Base-by-base conservation (phyloP, 1,139 yeast species). In the Suzukiozyma palmioleophila region DNA sequence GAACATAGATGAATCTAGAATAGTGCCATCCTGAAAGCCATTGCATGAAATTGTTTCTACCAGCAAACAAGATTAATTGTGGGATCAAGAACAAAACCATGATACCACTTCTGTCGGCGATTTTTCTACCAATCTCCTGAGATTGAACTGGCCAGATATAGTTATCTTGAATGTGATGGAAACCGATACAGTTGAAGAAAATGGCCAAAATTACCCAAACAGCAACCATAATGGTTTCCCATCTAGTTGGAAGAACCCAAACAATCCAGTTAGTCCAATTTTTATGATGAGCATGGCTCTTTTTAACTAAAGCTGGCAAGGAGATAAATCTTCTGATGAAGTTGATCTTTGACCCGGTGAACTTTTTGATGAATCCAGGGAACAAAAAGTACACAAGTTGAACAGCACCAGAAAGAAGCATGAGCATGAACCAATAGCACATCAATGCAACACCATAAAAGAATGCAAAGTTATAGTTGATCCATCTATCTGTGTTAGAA, bases 21-120 rank as follows among this genome's bases (percentile, higher is more conserved):
- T 73, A 74, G 18, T 76, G 67, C 83, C 88, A 81, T 33, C 88
- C 85, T 3, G 88, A 79, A 32, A 79, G 37, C 68, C 75, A 71
- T 47, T 78, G 77, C 51, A 84, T 58, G 38, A 84, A 60, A 54
- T 84, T 84, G 56, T 84, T 84, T 62, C 87, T 67, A 13, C 85
- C 84, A 9, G 81, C 79, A 54, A 81, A 79, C 33, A 81, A 57
- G 15, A 79, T 62, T 33, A 77, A 52, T 7, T 74, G 42, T 5
- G 88, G 87, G 40, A 77, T 57, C 42, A 74, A 63, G 40, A 69
- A 68, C 37, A 71, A 53, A 4, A 74, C 64, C 42, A 78, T 52
- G 14, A 75, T 56, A 21, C 84, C 87, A 2, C 82, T 57, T 57
- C 94, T 69, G 51, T 79, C 84, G 33, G 81, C 86, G 31, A 77